Conservation (phyloP, 306 rosid species). For the Quercus variabilis region DNA sequence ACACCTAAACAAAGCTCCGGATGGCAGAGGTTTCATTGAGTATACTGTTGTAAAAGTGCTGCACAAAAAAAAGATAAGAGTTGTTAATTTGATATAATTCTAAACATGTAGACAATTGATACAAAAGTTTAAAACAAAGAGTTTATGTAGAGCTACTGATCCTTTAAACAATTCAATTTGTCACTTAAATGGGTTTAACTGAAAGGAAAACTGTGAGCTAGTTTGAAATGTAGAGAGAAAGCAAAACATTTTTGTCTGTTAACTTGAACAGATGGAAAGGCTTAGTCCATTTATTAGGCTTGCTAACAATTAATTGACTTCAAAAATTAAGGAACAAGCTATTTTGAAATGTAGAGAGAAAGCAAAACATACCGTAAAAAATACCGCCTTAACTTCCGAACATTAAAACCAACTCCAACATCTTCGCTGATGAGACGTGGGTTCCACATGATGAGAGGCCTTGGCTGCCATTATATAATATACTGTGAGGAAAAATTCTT, state of each 20-base stretch:
- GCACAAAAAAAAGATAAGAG: constrained; percentile 29
- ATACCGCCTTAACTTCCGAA: constrained; percentile 74
- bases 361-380: constrained; percentile 61
- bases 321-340: background rate
- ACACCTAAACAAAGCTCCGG: constrained; percentile 87
- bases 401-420: constrained; percentile 94
- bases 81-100: constrained; percentile 17
- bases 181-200: background rate
- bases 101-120: background rate
- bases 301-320: constrained; percentile 4
- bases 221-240: background rate
- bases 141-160: background rate
- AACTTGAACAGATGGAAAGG: background rate
- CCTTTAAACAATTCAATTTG: background rate
- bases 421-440: constrained; percentile 89
- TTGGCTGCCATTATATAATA: constrained; percentile 52
- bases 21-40: constrained; percentile 87
- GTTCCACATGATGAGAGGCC: constrained; percentile 97
- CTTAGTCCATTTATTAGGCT: background rate
- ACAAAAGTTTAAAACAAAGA: background rate
- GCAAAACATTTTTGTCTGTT: background rate
- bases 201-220: background rate
- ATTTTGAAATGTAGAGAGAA: background rate
- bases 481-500: background rate
- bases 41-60: constrained; percentile 82